Conservation (phyloP, 805 yeast species). For the Metschnikowia proteae region DNA sequence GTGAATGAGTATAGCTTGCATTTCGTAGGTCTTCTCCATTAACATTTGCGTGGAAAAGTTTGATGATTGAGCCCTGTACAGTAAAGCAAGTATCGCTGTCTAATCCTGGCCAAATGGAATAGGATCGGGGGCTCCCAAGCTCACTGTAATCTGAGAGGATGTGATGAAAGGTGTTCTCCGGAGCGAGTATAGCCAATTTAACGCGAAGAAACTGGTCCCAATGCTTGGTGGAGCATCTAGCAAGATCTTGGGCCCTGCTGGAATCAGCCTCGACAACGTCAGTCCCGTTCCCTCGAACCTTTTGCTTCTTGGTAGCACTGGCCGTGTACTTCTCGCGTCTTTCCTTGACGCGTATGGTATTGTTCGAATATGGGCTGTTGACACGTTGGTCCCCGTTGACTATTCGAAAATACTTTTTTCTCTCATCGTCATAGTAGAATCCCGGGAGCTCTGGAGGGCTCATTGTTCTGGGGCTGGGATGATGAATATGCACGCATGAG, state of each 20-base stretch:
- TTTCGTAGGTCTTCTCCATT: not conserved
- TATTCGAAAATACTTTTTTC: conserved; percentile 30
- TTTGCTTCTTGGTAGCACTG: not conserved
- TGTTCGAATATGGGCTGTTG: conserved; percentile 27
- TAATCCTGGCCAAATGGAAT: conserved; percentile 3
- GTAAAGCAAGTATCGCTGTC: not conserved
- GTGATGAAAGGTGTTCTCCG: not conserved
- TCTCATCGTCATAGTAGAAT: conserved; percentile 27
- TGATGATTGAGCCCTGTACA: not conserved
- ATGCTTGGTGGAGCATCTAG: not conserved
- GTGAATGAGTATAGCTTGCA: not conserved
- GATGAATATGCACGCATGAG: not conserved
- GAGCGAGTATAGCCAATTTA: not conserved
- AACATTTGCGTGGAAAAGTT: not conserved
- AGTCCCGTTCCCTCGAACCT: not conserved
- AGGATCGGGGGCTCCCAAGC: not conserved
- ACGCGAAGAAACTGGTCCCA: not conserved
- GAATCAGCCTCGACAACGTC: not conserved
- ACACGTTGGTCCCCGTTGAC: conserved; percentile 26
- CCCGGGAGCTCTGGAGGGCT: conserved; percentile 29
- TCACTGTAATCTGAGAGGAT: not conserved
- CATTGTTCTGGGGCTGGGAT: conserved; percentile 2
- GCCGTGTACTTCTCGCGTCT: conserved; percentile 14
- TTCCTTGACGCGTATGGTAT: conserved; percentile 21
- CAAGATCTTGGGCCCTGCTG: not conserved